These are phyloP conservation scores for Phytophthora fragariae DNA, from an alignment of 352 stramenopile species.

Conservation along the genomic window DNA sequence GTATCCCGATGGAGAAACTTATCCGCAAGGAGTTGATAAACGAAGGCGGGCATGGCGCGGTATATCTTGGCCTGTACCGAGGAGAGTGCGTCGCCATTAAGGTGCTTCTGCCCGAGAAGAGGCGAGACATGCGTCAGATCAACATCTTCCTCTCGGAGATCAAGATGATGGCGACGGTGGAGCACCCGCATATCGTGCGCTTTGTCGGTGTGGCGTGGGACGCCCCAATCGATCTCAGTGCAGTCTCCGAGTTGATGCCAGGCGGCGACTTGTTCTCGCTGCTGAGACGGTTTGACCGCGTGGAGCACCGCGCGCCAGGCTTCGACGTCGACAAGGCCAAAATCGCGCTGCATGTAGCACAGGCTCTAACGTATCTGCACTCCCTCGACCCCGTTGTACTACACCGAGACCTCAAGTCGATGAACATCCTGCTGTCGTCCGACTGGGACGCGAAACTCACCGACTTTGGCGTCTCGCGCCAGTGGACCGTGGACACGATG, in stretches of 20 bases:
- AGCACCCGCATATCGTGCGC: conserved; percentile 65
- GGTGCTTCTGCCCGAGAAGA: conserved; percentile 45
- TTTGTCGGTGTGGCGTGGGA: conserved; percentile 73
- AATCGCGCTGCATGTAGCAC: conserved; percentile 51
- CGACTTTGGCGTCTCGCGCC: conserved; percentile 62
- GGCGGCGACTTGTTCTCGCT: conserved; percentile 53
- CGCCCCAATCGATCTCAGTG: conserved; percentile 50
- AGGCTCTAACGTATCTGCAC: conserved; percentile 65
- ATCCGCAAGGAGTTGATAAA: conserved; percentile 46
- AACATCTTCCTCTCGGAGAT: conserved; percentile 62
- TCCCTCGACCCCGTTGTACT: conserved; percentile 48
- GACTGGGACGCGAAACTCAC: conserved; percentile 55
- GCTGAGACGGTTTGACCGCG: conserved; percentile 42
- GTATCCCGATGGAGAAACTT: conserved; percentile 64
- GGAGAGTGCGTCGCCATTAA: conserved; percentile 65
- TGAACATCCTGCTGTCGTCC: conserved; percentile 56
- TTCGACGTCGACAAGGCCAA: conserved; percentile 54
- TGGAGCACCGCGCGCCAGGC: conserved; percentile 36
- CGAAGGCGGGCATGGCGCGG: conserved; percentile 55
- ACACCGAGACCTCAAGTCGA: conserved; percentile 69
- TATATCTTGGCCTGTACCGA: conserved; percentile 57
- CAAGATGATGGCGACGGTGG: conserved; percentile 62
- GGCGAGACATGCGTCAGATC: conserved; percentile 56
- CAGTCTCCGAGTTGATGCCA: conserved; percentile 66
- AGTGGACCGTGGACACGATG: conserved; percentile 54